phyloP scores from a whole-genome alignment of 306 rosid genomes.

The Morella rubra region DNA sequence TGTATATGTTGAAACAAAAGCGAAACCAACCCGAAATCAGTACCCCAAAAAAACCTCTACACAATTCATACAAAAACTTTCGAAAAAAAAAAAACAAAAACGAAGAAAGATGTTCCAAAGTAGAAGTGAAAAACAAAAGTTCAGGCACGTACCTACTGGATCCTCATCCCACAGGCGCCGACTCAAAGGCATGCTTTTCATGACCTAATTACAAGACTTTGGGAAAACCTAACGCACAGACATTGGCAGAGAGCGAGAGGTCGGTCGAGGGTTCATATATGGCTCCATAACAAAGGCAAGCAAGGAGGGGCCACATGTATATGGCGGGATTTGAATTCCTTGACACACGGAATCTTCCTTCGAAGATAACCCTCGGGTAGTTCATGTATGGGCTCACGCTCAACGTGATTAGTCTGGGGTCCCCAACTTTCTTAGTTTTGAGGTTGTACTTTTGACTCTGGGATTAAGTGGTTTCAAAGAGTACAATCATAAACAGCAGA shows the following conservation, averaged over 20 bases:
- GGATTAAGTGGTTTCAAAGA: too few relatives aligned
- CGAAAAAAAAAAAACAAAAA: too few relatives aligned
- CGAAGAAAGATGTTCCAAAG: not conserved
- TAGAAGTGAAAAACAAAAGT: not conserved
- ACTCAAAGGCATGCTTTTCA: not conserved
- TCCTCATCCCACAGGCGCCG: not conserved
- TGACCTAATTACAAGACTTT: not conserved
- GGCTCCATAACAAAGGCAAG: not conserved
- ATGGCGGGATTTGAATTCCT: not conserved
- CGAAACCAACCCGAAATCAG: not conserved
- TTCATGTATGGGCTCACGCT: not conserved
- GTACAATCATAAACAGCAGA: too few relatives aligned
- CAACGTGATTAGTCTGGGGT: not conserved
- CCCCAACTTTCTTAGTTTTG: slow-evolving; percentile 3
- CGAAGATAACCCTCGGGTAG: not conserved
- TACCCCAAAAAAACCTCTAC: not conserved
- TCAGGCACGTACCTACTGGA: not conserved
- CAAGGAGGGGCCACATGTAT: not conserved
- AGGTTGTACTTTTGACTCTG: too few relatives aligned
- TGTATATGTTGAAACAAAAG: not conserved
- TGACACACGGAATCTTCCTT: not conserved
- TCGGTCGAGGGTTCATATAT: too few relatives aligned
- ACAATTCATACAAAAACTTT: not conserved
- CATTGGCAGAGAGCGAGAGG: too few relatives aligned
- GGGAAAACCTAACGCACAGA: not conserved